Conservation (phyloP, 805 yeast species). For the Cyberlindnera maclurae region DNA sequence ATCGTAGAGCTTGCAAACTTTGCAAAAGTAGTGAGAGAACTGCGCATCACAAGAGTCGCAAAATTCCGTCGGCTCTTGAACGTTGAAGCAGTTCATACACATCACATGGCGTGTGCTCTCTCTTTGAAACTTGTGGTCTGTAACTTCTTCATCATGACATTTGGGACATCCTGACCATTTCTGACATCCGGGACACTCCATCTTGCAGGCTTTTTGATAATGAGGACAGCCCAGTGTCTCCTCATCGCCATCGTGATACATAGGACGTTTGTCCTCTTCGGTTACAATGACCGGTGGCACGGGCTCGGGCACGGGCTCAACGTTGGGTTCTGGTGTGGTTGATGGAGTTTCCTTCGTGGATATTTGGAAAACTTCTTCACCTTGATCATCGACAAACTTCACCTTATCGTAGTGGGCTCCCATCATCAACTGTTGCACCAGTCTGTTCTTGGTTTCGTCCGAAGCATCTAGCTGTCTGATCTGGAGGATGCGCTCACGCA, state of each 20-base stretch:
- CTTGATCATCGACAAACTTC: conserved; percentile 25
- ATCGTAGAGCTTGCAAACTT: conserved; percentile 74
- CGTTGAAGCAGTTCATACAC: conserved; percentile 73
- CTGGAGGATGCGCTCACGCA: conserved; percentile 44
- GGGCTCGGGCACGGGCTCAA: conserved; percentile 12
- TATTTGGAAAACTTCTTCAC: conserved; percentile 22
- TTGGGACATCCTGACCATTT: conserved; percentile 78
- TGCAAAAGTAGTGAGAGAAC: conserved; percentile 74
- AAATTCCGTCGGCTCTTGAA: conserved; percentile 65
- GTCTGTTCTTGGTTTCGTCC: conserved; percentile 20
- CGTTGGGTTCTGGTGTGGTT: conserved; percentile 16
- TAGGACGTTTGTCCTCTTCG: conserved; percentile 39
- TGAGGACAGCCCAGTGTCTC: conserved; percentile 70
- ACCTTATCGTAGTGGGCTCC: conserved; percentile 51
- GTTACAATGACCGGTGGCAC: conserved; percentile 33
- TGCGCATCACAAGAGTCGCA: conserved; percentile 63
- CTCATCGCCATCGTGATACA: conserved; percentile 38
- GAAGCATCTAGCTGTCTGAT: conserved; percentile 17
- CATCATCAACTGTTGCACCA: conserved; percentile 64
- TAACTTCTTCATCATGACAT: conserved; percentile 67
- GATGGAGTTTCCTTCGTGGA: conserved; percentile 9
- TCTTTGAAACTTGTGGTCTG: conserved; percentile 51
- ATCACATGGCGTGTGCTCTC: conserved; percentile 57
- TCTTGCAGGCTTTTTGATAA: conserved; percentile 75
- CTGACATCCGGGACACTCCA: conserved; percentile 70